Percentiles rank a stretch among this genome's conserved stretches.
phyloP scores from a whole-genome alignment of 257 asterid genomes.

The Salvia hispanica region DNA sequence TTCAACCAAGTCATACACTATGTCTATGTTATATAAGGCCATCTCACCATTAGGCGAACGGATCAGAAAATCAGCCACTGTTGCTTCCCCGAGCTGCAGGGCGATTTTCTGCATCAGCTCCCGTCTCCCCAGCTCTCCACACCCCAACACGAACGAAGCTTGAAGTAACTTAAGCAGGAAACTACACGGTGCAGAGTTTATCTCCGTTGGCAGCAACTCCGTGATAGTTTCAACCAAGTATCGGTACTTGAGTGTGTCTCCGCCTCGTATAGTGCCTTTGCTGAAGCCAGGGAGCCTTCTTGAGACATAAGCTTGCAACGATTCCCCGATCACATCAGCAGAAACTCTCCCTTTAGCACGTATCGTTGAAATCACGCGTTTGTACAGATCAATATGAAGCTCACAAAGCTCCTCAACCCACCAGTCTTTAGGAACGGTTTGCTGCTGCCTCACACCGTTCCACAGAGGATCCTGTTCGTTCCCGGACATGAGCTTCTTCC shows the following conservation, averaged over 20 bases:
- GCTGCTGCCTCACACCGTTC: constrained; percentile 63
- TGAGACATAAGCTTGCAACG: constrained; percentile 56
- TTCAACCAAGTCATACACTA: constrained; percentile 62
- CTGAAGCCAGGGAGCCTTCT: constrained; percentile 62
- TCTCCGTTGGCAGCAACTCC: constrained; percentile 56
- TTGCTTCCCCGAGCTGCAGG: constrained; percentile 68
- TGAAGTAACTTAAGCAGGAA: constrained; percentile 69
- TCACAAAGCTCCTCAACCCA: constrained; percentile 88
- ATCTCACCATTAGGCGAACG: constrained; percentile 57
- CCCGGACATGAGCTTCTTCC: constrained; percentile 57
- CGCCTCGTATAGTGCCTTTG: constrained; percentile 52
- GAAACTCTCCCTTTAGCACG: constrained; percentile 53
- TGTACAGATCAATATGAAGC: constrained; percentile 61
- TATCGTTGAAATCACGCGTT: constrained; percentile 55
- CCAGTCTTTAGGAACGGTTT: constrained; percentile 74
- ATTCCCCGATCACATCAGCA: constrained; percentile 62
- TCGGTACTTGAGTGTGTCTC: constrained; percentile 47
- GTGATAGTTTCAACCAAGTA: constrained; percentile 64
- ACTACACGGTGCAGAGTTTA: constrained; percentile 52
- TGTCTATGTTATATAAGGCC: constrained; percentile 48
- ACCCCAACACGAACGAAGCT: constrained; percentile 55
- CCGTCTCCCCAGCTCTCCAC: constrained; percentile 54
- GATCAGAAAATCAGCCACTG: constrained; percentile 55
- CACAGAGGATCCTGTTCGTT: constrained; percentile 41
- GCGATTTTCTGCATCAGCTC: constrained; percentile 61